Evolutionary conservation across 495 filamentous ascomycete genomes (phyloP).

Genomic region (Penicillium psychrofluorescens): DNA sequence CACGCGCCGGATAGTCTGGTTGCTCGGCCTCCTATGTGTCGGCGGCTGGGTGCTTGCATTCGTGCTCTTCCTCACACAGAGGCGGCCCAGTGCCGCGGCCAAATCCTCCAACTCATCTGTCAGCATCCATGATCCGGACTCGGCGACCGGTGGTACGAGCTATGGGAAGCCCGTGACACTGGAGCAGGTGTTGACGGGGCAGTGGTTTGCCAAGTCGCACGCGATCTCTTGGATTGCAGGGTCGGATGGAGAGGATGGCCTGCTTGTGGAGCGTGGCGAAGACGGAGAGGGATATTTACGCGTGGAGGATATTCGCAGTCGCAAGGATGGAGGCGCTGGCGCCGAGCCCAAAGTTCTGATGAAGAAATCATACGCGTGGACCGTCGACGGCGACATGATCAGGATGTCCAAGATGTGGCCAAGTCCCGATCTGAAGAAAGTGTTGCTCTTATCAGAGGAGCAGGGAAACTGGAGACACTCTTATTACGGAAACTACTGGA

Average conservation of each 20-base stretch:
- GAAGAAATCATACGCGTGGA: constrained; percentile 52
- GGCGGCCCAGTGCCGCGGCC: constrained; percentile 14
- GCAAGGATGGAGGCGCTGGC: constrained; percentile 37
- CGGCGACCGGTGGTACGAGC: constrained; percentile 55
- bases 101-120: constrained; percentile 11
- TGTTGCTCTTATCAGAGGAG: constrained; percentile 66
- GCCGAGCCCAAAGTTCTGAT: constrained; percentile 61
- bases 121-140: constrained; percentile 48
- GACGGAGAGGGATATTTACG: constrained; percentile 62
- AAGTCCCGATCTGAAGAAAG: constrained; percentile 75
- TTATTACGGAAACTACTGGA: constrained; percentile 77
- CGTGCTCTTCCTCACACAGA: constrained; percentile 60
- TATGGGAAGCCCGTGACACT: constrained; percentile 74
- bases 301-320: constrained; percentile 74
- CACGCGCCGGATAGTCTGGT: constrained; percentile 59
- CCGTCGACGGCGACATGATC: constrained; percentile 43
- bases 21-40: constrained; percentile 57
- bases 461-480: constrained; percentile 84
- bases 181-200: constrained; percentile 66
- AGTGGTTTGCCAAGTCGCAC: constrained; percentile 63
- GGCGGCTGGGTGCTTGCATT: constrained; percentile 78
- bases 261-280: constrained; percentile 62
- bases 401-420: constrained; percentile 56
- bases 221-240: constrained; percentile 84
- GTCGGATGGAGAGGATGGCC: constrained; percentile 76